Conservation (phyloP, 306 rosid genomes). For the Trichosanthes truncata region DNA sequence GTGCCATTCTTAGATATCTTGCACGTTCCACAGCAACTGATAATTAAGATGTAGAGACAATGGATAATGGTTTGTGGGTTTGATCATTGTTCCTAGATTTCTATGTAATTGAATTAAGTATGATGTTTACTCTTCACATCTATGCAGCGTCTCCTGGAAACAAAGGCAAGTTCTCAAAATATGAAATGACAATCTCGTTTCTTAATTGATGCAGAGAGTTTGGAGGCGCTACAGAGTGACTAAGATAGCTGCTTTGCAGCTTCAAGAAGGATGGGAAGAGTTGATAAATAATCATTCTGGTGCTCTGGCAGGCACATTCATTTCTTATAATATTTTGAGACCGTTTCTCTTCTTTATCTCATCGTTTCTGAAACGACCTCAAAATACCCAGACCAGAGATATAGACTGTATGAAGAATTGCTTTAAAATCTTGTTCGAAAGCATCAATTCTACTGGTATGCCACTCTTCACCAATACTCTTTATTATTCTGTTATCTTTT, state of each 20-base stretch:
- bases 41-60: background rate
- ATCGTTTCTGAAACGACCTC: slow-evolving; percentile 32
- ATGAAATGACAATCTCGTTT: background rate
- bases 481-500: background rate
- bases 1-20: slow-evolving; percentile 3
- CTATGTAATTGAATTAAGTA: background rate
- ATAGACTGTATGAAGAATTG: slow-evolving; percentile 41
- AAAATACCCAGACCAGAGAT: slow-evolving; percentile 28
- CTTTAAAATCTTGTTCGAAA: slow-evolving; percentile 64
- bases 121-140: background rate
- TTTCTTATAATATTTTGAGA: slow-evolving; percentile 52
- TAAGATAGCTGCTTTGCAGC: slow-evolving; percentile 40
- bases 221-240: slow-evolving; percentile 73
- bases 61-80: background rate
- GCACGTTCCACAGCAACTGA: background rate
- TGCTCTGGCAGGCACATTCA: slow-evolving; percentile 36
- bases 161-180: background rate
- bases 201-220: slow-evolving; percentile 48
- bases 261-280: slow-evolving; percentile 75
- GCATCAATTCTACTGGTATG: slow-evolving; percentile 69
- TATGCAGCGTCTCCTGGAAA: background rate
- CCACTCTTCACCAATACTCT: background rate
- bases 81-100: background rate
- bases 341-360: slow-evolving; percentile 72
- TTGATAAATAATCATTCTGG: slow-evolving; percentile 31